Conservation (phyloP, 257 asterid genomes). For the Solanum neorickii region DNA sequence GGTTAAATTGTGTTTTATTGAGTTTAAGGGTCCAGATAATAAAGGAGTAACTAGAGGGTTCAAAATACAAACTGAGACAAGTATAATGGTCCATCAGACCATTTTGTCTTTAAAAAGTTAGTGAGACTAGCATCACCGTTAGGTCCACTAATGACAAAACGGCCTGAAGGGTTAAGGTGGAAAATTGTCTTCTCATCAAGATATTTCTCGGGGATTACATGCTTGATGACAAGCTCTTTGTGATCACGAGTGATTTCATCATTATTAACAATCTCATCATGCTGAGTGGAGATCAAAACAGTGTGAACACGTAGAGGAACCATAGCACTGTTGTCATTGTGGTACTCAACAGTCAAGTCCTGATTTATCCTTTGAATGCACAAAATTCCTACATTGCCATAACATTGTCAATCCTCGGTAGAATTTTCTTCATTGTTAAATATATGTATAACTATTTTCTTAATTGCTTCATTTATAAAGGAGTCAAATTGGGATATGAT, state of each 20-base stretch:
- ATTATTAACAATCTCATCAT: background rate
- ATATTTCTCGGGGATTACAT: background rate
- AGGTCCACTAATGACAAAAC: background rate
- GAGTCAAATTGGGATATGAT: no score
- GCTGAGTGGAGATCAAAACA: conserved; percentile 1
- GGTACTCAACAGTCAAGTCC: background rate
- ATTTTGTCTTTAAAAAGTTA: background rate
- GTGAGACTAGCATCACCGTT: background rate
- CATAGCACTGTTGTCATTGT: background rate
- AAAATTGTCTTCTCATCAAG: background rate
- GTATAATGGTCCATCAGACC: no score
- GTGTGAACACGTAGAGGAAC: background rate
- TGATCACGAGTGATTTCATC: conserved; percentile 1
- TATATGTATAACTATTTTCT: no score
- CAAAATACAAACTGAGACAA: no score
- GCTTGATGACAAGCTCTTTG: background rate
- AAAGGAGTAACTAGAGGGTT: no score
- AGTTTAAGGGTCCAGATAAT: no score
- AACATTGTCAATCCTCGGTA: no score
- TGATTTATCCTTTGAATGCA: no score
- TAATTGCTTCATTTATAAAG: no score
- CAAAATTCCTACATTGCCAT: no score
- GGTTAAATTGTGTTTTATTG: no score
- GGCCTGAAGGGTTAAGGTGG: conserved; percentile 1
- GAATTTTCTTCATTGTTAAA: no score